Evolutionary conservation across 305 asterid genomes (phyloP), one percentile per base, ranked within the genome.

Genomic region (Striga hermonthica): DNA sequence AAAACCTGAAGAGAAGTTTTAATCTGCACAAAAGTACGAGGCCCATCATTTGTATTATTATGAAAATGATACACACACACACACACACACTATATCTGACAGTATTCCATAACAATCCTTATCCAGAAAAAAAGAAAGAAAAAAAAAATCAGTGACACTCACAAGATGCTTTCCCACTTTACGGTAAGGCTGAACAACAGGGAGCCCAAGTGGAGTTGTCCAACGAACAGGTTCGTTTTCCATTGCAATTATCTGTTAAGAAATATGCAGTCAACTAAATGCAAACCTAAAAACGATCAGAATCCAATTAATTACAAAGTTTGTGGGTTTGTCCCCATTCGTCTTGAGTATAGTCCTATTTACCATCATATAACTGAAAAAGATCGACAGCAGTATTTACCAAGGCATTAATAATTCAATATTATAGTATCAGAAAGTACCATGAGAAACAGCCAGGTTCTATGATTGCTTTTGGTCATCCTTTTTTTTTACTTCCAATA

Each of bases 191-290:
- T 93, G 99, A 75, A 93, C 99, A 71, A 93, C 99, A 31, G 99
- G 99, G 64, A 93, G 96, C 69, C 99, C 99, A 56, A 93, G 95
- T 45, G 97, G 99, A 78, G 96, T 93, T 64, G 93, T 90, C 99
- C 99, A 93, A 61, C 75, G 63, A 79, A 93, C 97, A 9, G 99
- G 84, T 67, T 88, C 83, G 65, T 93, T 93, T 79, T 85, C 93
- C 9, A 87, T 79, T 72, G 97, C 96, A 79, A 90, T 90, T 13
- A 90, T 53, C 96, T 93, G 84, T 54, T 10, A 53, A 53, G 44
- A 39, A 8, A 39, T 39, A 5, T 52, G 55, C n/a, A 15, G 53
- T 48, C 16, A 16, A 48, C 14, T 5, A 11, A 45, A 7, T 9
- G 14, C 12, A 45, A 4, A 45, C 13, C 13, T 45, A 8, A 10